phyloP scores from a whole-genome alignment of 2,329 filamentous ascomycete genomes.

The Emmonsiellopsis sp. region DNA sequence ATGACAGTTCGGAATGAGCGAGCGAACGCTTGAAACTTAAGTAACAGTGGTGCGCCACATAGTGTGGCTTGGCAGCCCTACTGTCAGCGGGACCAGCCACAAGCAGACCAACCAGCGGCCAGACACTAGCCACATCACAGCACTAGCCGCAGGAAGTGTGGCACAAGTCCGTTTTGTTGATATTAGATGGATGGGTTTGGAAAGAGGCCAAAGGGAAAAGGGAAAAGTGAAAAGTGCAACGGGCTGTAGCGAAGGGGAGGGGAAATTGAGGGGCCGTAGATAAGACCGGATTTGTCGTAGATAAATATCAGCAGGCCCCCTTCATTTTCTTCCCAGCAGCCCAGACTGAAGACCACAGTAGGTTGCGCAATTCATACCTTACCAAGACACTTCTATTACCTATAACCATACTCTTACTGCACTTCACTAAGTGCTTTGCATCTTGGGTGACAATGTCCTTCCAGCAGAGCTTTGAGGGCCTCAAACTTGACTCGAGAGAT shows the following conservation, averaged over 20 bases:
- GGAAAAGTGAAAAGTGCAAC: neutral
- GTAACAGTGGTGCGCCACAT: neutral
- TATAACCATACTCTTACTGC: no score
- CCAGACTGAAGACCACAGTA: neutral
- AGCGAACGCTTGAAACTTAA: neutral
- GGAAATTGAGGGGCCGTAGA: neutral
- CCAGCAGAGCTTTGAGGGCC: constrained; percentile 41
- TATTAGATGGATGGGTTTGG: neutral
- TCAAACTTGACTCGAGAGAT: constrained; percentile 36
- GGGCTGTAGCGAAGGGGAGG: neutral
- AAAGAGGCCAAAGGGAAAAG: neutral
- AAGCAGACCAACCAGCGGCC: neutral
- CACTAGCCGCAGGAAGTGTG: neutral
- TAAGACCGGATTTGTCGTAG: neutral
- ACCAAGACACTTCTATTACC: no score
- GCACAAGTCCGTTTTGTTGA: neutral
- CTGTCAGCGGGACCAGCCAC: neutral
- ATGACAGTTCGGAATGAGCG: no score
- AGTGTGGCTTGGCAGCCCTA: no score
- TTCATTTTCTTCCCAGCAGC: neutral
- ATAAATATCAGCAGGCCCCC: neutral
- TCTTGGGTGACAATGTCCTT: constrained; percentile 33
- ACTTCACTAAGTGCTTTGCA: neutral
- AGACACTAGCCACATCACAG: neutral
- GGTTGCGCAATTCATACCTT: no score